Base-by-base conservation (phyloP, 164 flowering plant genomes). In the Chimonanthus praecox region DNA sequence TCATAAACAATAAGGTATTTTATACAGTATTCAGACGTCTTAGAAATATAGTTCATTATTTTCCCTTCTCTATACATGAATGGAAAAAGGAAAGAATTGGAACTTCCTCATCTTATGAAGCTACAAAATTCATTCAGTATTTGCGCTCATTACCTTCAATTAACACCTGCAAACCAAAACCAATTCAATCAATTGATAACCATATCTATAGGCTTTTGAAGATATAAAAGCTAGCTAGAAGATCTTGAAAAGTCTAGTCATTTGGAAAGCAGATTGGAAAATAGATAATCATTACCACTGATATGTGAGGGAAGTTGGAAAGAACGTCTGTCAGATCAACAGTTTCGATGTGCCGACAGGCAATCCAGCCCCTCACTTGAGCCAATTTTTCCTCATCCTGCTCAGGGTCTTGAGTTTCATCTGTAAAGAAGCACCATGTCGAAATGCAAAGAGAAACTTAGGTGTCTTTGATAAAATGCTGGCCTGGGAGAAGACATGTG, bases 271-370 rank as follows among this genome's bases (percentile, higher is more conserved):
- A 71, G 45, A 21, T 70, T 16, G 54, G 62, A 8, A 18, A n/a
- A 44, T 43, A 45, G 21, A 11, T 44, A 47, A 68, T 18, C 54
- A 69, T 79, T 88, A 92, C 98, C 89, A 84, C 79, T 64, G 94
- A 91, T 77, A 92, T 88, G 75, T 90, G 94, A 0, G 94, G 92
- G 78, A 94, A 92, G 76, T 84, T 83, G 16, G 97, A 87, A 73
- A 94, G 91, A 77, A 92, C 82, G 76, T 91, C 94, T 70, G 89
- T 84, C 46, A 90, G 83, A 73, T 88, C 93, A 73, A 92, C 66
- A 48, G 79, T 83, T 64, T 87, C 89, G 33, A 76, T 82, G 72
- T 87, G 92, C 79, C 77, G 70, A 62, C 83, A 80, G 68, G 49
- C 77, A 77, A 94, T 84, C 98, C 99, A 94, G 45, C 89, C 90